These are phyloP conservation scores for Hypoxylon crocopeplum DNA, from an alignment of 495 filamentous ascomycete species.

Conservation along the genomic window DNA sequence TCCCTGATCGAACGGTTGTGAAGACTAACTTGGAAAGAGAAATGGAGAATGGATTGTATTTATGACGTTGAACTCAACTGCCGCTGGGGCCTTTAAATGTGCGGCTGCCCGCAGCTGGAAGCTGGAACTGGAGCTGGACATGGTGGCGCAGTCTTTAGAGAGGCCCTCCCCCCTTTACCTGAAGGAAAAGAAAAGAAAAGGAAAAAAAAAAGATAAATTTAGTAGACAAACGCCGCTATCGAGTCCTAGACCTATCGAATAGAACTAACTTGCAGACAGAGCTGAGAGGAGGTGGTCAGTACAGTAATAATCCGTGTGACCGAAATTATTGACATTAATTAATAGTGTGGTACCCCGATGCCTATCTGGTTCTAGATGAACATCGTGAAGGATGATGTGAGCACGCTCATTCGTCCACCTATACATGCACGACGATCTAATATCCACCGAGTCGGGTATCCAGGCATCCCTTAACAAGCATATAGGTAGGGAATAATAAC, in stretches of 20 bases:
- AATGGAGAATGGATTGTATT: constrained; percentile 19
- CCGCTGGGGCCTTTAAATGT: constrained; percentile 19
- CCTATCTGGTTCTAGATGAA: constrained; percentile 14
- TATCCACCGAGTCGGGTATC: constrained; percentile 31
- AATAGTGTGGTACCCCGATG: constrained; percentile 9
- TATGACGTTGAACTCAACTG: constrained; percentile 32
- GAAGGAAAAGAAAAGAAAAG: neutral
- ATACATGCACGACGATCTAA: constrained; percentile 37
- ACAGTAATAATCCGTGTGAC: constrained; percentile 24
- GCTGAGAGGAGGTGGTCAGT: neutral
- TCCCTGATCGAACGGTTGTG: constrained; percentile 6
- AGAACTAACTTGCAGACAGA: neutral
- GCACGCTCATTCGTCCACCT: constrained; percentile 22
- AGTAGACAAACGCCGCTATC: constrained; percentile 6
- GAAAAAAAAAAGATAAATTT: constrained; percentile 21
- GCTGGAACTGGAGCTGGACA: constrained; percentile 9
- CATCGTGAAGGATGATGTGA: constrained; percentile 21
- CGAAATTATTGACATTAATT: constrained; percentile 30
- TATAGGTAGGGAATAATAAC: constrained; percentile 6
- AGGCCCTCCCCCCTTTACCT: constrained; percentile 10
- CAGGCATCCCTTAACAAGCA: too few species aligned
- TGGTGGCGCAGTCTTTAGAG: constrained; percentile 29
- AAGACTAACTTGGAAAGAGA: constrained; percentile 18
- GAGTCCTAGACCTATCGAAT: constrained; percentile 4
- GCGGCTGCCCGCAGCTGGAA: constrained; percentile 22